Evolutionary conservation across 2,329 filamentous ascomycete species (phyloP).

Genomic region (Pochonia chlamydosporia): DNA sequence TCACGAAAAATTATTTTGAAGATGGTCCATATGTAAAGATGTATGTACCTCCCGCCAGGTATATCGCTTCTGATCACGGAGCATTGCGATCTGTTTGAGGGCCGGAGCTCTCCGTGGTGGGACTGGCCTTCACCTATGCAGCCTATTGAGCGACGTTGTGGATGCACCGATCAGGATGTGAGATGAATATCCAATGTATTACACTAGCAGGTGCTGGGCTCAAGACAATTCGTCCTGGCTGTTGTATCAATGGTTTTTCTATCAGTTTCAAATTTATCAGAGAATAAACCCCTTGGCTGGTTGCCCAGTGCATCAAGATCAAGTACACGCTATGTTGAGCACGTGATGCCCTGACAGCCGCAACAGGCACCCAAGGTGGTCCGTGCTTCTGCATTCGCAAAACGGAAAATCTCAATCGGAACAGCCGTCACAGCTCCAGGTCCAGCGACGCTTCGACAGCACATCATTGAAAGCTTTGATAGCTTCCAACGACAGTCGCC

Average conservation of each 20-base stretch:
- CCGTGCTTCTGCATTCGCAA: slow-evolving; percentile 5
- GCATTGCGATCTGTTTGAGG: slow-evolving; percentile 15
- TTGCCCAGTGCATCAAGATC: too few species aligned
- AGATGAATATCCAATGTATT: too few species aligned
- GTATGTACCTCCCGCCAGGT: too few species aligned
- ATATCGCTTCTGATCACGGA: slow-evolving; percentile 12
- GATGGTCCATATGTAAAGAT: too few species aligned
- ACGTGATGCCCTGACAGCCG: slow-evolving; percentile 1
- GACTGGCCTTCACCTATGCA: background rate
- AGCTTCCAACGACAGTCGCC: slow-evolving; percentile 23
- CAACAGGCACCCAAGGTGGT: background rate
- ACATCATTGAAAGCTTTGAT: slow-evolving; percentile 11
- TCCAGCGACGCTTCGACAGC: slow-evolving; percentile 6
- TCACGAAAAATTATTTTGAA: too few species aligned
- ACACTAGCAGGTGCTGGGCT: too few species aligned
- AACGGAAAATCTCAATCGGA: slow-evolving; percentile 18
- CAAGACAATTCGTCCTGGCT: too few species aligned
- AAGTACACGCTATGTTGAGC: background rate
- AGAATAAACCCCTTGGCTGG: too few species aligned
- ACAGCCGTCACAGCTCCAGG: background rate
- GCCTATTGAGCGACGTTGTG: background rate
- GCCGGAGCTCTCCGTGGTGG: slow-evolving; percentile 18
- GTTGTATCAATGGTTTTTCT: too few species aligned
- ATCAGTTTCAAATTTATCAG: too few species aligned
- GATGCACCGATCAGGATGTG: background rate